A percentile compares a stretch with the other conserved stretches of the same genome.
Conservation (phyloP, 164 flowering plant species). For the Nymphaea colorata region DNA sequence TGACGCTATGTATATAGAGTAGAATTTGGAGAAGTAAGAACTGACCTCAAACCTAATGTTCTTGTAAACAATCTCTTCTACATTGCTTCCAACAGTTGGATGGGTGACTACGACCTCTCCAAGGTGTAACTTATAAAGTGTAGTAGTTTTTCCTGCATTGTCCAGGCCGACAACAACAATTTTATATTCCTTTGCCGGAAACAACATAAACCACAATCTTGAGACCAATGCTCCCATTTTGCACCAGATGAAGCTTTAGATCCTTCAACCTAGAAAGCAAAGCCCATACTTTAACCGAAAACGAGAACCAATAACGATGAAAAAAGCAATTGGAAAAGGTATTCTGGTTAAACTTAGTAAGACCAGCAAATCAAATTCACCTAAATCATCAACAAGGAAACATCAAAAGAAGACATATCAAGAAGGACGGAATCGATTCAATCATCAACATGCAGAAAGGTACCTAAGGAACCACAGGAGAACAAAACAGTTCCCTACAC, state of each 20-base stretch:
- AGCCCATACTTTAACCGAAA: neutral
- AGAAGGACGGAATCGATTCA: neutral
- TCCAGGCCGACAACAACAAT: conserved; percentile 93
- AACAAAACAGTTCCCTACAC: no score
- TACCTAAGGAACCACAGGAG: no score
- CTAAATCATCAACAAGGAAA: neutral
- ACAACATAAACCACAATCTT: conserved; percentile 88
- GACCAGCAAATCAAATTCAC: neutral
- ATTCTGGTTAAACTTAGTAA: neutral
- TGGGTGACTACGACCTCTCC: conserved; percentile 98
- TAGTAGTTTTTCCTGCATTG: conserved; percentile 97
- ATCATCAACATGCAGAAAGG: neutral
- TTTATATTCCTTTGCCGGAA: conserved; percentile 96
- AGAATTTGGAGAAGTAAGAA: neutral
- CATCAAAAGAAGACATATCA: neutral
- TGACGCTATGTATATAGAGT: neutral
- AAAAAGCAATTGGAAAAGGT: neutral
- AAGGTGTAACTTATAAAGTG: conserved; percentile 87
- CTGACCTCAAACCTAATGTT: conserved; percentile 93
- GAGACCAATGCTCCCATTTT: conserved; percentile 28
- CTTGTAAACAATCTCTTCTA: conserved; percentile 92
- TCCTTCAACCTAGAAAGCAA: neutral
- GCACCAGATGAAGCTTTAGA: neutral
- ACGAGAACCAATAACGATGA: neutral
- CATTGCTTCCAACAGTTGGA: conserved; percentile 98